Base-by-base conservation (phyloP, 352 stramenopile species). In the Globisporangium viniferum region DNA sequence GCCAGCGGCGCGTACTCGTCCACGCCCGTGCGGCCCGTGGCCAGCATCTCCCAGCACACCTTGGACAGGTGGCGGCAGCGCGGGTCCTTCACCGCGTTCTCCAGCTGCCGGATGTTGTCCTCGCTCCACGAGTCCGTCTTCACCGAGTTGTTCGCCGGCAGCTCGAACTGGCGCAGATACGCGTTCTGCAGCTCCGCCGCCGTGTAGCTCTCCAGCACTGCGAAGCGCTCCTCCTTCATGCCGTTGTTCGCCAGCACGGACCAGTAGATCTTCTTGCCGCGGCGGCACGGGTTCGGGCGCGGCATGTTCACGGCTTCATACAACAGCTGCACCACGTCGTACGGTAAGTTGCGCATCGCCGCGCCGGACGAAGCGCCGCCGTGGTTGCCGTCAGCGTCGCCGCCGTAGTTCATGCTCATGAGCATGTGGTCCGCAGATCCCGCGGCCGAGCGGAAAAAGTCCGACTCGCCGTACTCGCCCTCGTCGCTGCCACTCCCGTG, bases 21-120 rank as follows among this genome's bases (percentile, higher is more conserved):
- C 20, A 93, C 84, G 58, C 84, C 84, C 44, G 84, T 93, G 61
- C 80, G 80, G 31, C 84, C 84, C 18, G 79, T 82, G 33, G 84
- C 82, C 62, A 93, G 73, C 73, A 90, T 89, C 67, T 93, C 84
- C 84, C 84, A 93, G 72, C 84, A 90, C 46, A 89, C 84, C 63
- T 93, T 93, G 56, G 79, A 87, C 66, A 89, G 62, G 67, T 90
- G 82, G 35, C 84, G 81, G 66, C 84, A 92, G 48, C 84, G 82
- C 58, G 84, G 80, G 59, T 92, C 84, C 63, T 90, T 86, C 6
- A 89, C 83, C 18, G 83, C 84, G 35, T 87, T 77, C 66, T 88
- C 80, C 33, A 92, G 72, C 67, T 90, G 79, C 53, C 75, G 78
- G 65, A 90, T 89, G 64, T 90, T 89, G 22, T 90, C 82, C 44